Conservation (phyloP, 2,329 filamentous ascomycete genomes). For the Chalaropsis ovoidea region DNA sequence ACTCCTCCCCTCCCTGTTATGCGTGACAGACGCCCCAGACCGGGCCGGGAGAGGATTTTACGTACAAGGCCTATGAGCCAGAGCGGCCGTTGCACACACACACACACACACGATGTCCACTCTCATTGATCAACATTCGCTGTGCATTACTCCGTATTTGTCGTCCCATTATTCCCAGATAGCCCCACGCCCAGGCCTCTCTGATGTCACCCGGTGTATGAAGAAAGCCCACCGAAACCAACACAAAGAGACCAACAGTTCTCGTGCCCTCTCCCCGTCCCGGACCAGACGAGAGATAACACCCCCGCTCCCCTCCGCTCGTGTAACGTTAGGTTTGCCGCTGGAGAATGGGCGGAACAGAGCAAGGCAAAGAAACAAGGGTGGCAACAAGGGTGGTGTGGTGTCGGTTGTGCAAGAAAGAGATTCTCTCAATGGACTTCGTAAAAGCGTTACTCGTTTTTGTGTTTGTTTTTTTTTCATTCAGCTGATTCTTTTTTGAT, state of each 20-base stretch:
- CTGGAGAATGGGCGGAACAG: background rate
- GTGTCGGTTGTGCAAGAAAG: background rate
- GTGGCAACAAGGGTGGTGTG: too few relatives aligned
- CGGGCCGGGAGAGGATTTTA: too few relatives aligned
- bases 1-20: too few relatives aligned
- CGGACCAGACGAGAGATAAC: background rate
- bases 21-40: too few relatives aligned
- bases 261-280: background rate
- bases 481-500: constrained; percentile 26
- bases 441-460: constrained; percentile 22
- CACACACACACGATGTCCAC: background rate
- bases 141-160: background rate
- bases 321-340: background rate
- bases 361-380: background rate
- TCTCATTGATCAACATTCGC: background rate
- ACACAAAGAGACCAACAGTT: background rate
- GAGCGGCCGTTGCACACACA: too few relatives aligned
- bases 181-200: background rate
- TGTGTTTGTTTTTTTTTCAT: constrained; percentile 25
- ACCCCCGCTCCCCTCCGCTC: background rate
- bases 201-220: background rate
- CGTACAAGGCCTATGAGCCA: too few relatives aligned
- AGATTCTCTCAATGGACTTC: constrained; percentile 14
- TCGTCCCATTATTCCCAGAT: background rate
- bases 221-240: background rate